A percentile compares a stretch with the other conserved stretches of the same genome.
phyloP scores from a whole-genome alignment of 148 eudicot species.

The Oxyria digyna region DNA sequence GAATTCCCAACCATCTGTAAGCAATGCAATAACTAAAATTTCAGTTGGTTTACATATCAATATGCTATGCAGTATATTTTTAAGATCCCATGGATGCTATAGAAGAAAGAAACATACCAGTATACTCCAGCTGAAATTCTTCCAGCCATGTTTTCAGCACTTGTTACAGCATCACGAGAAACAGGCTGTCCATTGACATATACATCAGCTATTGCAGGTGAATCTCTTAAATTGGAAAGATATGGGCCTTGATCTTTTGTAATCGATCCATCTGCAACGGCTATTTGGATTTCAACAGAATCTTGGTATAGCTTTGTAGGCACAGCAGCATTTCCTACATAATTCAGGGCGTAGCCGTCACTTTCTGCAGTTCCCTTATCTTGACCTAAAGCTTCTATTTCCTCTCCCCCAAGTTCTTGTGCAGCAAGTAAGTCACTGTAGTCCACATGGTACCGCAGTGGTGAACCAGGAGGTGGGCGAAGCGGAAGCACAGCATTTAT shows the following conservation, averaged over 20 bases:
- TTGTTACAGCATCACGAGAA: slow-evolving; percentile 36
- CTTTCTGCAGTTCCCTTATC: not conserved
- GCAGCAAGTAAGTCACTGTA: not conserved
- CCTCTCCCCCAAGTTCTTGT: not conserved
- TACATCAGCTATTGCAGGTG: slow-evolving; percentile 21
- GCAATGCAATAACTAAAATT: not conserved
- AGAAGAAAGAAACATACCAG: slow-evolving; percentile 33
- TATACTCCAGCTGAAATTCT: slow-evolving; percentile 67
- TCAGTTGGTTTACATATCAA: not conserved
- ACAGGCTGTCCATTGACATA: slow-evolving; percentile 60
- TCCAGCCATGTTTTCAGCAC: slow-evolving; percentile 73
- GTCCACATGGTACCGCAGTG: slow-evolving; percentile 2
- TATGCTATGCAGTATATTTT: not conserved
- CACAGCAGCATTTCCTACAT: not conserved
- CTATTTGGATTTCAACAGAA: not conserved
- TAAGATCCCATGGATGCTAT: not conserved
- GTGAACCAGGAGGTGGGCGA: slow-evolving; percentile 9
- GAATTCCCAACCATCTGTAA: not conserved
- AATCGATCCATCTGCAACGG: not conserved
- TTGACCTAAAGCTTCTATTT: not conserved
- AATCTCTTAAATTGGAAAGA: not conserved
- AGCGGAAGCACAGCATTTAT: not conserved
- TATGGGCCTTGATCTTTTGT: not conserved
- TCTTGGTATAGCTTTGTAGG: not conserved
- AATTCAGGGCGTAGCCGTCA: not conserved